Percentiles rank a stretch among this genome's conserved stretches.
Evolutionary conservation across 1,139 yeast species (phyloP).

Genomic region (Candida buenavistaensis): DNA sequence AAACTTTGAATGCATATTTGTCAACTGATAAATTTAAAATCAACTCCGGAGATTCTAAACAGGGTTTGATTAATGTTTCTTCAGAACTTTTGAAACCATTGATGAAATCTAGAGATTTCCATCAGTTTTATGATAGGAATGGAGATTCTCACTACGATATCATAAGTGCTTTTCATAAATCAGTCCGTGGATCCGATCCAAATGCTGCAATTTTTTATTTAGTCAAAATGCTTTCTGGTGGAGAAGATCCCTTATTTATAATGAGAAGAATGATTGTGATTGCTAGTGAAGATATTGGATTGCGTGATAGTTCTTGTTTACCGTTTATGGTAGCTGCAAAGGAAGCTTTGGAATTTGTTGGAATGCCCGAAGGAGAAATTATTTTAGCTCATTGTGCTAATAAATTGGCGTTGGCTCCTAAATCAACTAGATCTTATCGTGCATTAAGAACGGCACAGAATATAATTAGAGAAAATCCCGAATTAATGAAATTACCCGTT

Average conservation of each 20-base stretch:
- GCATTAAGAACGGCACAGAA: slow-evolving; percentile 70
- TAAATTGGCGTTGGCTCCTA: slow-evolving; percentile 79
- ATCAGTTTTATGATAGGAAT: slow-evolving; percentile 74
- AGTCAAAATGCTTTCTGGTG: slow-evolving; percentile 84
- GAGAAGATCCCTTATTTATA: slow-evolving; percentile 92
- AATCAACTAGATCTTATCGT: slow-evolving; percentile 80
- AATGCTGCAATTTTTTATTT: slow-evolving; percentile 88
- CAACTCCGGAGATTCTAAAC: slow-evolving; percentile 16
- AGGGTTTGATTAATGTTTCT: slow-evolving; percentile 33
- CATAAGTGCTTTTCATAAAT: slow-evolving; percentile 90
- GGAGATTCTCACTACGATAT: slow-evolving; percentile 96
- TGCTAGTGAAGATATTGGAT: slow-evolving; percentile 89
- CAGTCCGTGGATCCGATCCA: slow-evolving; percentile 83
- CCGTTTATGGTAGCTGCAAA: slow-evolving; percentile 87
- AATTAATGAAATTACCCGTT: slow-evolving; percentile 61
- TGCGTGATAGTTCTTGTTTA: slow-evolving; percentile 76
- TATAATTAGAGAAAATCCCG: slow-evolving; percentile 58
- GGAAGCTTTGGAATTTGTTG: slow-evolving; percentile 88
- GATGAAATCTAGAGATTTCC: slow-evolving; percentile 40
- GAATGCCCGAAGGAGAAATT: slow-evolving; percentile 94
- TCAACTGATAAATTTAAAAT: slow-evolving; percentile 32
- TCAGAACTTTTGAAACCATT: slow-evolving; percentile 40
- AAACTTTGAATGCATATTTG: slow-evolving; percentile 43
- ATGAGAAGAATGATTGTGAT: slow-evolving; percentile 90
- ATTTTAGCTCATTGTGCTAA: slow-evolving; percentile 91